Evolutionary conservation across 768 basidiomycete genomes (phyloP).

Genomic region (Kwoniella bestiolae): DNA sequence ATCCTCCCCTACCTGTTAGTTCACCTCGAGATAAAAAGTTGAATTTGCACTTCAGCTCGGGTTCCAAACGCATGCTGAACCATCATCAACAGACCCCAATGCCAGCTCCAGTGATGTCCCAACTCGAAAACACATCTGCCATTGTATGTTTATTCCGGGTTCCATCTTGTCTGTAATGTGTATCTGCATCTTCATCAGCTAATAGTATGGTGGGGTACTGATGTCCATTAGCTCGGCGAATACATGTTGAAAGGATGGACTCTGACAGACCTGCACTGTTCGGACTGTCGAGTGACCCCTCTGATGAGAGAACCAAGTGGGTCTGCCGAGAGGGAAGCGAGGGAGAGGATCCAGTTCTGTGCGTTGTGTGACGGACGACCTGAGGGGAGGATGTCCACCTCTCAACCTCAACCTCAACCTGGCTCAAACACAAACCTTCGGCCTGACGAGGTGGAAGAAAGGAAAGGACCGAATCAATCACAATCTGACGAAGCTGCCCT

Average conservation of each 20-base stretch:
- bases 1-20: too few species aligned
- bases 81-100: too few species aligned
- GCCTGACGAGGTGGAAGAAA: background rate
- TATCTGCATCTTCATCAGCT: too few species aligned
- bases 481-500: slow-evolving; percentile 32
- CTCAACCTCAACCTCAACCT: background rate
- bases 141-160: too few species aligned
- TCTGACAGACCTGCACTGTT: slow-evolving; percentile 53
- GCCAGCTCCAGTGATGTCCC: slow-evolving; percentile 32
- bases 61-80: too few species aligned
- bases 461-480: too few species aligned
- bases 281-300: slow-evolving; percentile 46
- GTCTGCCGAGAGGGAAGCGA: slow-evolving; percentile 31
- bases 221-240: slow-evolving; percentile 56
- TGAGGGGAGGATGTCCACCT: slow-evolving; percentile 7
- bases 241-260: slow-evolving; percentile 59
- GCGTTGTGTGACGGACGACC: slow-evolving; percentile 54
- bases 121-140: slow-evolving; percentile 46
- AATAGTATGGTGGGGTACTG: background rate
- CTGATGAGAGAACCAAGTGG: slow-evolving; percentile 53
- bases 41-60: too few species aligned
- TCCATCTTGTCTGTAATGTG: too few species aligned
- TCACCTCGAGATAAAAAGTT: too few species aligned
- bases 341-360: slow-evolving; percentile 53
- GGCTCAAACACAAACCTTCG: background rate